Percentiles rank a stretch among this genome's conserved stretches.
Conservation (phyloP, 257 asterid genomes). For the Scutellaria minor region DNA sequence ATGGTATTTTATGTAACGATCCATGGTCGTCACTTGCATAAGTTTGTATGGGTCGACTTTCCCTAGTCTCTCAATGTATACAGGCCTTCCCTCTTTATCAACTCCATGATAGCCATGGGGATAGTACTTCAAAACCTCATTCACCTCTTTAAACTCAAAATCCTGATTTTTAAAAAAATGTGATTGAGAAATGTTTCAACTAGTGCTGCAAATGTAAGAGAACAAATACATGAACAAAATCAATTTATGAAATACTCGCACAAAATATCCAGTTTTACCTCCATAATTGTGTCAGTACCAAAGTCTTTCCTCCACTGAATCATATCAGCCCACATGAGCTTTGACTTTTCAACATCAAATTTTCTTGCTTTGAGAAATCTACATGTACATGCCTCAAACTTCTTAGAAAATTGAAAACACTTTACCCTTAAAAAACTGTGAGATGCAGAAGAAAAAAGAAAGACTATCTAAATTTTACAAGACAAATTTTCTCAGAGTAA, state of each 20-base stretch:
- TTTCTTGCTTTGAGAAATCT: conserved; percentile 87
- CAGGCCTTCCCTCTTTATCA: conserved; percentile 86
- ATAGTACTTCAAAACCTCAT: conserved; percentile 71
- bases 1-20: conserved; percentile 76
- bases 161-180: conserved; percentile 47
- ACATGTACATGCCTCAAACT: conserved; percentile 33
- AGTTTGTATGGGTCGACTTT: conserved; percentile 80
- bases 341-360: conserved; percentile 77
- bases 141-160: conserved; percentile 72
- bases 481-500: neutral
- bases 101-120: conserved; percentile 92
- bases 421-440: conserved; percentile 1
- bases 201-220: conserved; percentile 2
- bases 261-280: conserved; percentile 46
- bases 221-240: conserved; percentile 28
- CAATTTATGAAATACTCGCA: conserved; percentile 2
- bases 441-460: conserved; percentile 3
- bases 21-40: conserved; percentile 82
- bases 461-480: neutral
- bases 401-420: conserved; percentile 22
- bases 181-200: neutral
- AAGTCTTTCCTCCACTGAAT: conserved; percentile 84
- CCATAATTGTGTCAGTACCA: conserved; percentile 66
- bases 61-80: conserved; percentile 85
- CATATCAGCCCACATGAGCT: conserved; percentile 95